Base-by-base conservation (phyloP, 2,329 filamentous ascomycete genomes). In the Pseudogymnoascus sp. region DNA sequence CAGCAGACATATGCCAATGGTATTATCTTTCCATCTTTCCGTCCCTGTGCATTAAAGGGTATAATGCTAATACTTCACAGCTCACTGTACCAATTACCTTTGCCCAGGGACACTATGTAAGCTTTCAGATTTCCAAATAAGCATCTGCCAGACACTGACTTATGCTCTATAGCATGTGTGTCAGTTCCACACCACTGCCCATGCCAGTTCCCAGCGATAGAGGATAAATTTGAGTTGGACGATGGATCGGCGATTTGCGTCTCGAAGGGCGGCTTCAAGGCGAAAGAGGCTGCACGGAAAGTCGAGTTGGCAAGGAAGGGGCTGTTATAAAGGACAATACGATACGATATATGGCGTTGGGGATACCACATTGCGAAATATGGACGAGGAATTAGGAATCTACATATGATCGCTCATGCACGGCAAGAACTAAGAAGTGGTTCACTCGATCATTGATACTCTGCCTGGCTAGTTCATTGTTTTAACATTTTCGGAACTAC, bases 161-260 rank as follows among this genome's bases (percentile, higher is more conserved):
- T 9, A 59, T 40, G n/a, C 26, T 21, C 33, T 26, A 15, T 60
- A 77, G 89, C 92, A 36, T 99, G 94, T 78, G 94, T 99, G 5
- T 88, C 95, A 73, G 94, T 96, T 77, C 92, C 94, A 1, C 93
- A 97, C 74, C 94, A 99, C 76, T 99, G 94, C 75, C 94, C 94
- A 29, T 99, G 94, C 76, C 81, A 91, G 1, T 96, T 88, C 78
- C 86, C 88, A 1, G 76, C 79, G 7, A 79, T 88, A 64, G 86
- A 93, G 71, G 89, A 93, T 67, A 94, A 94, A 71, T 83, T 91
- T 65, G 90, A 89, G 74, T 69, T 86, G 31, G 84, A 80, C 4
- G 88, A 92, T 3, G 89, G 89, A 0, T 84, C 85, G 67, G 82
- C 87, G 40, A 78, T 92, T 54, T 94, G 90, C 70, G 79, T 88